These are phyloP conservation scores for Diaporthe sp. DNA, from an alignment of 2,329 filamentous ascomycete species.

Conservation along the genomic window DNA sequence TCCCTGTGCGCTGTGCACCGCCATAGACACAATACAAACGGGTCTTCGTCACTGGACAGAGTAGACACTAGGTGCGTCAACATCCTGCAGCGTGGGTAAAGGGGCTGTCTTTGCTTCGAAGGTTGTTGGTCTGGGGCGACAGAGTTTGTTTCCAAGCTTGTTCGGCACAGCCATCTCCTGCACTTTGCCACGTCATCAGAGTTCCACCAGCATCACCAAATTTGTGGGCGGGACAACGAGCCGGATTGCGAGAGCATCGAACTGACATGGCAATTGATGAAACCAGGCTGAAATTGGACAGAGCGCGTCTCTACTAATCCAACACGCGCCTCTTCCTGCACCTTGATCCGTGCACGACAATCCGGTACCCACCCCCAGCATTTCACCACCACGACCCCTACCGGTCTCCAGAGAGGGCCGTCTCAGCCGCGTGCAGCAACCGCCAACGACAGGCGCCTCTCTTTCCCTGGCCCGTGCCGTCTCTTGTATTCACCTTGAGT, in stretches of 20 bases:
- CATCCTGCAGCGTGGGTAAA: not conserved
- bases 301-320: constrained; percentile 40
- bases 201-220: not conserved
- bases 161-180: constrained; percentile 18
- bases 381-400: constrained; percentile 34
- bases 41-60: not conserved
- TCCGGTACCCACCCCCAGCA: constrained; percentile 40
- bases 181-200: constrained; percentile 32
- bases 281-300: constrained; percentile 35
- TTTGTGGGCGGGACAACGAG: constrained; percentile 10
- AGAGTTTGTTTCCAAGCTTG: constrained; percentile 17
- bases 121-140: constrained; percentile 7
- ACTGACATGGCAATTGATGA: constrained; percentile 39
- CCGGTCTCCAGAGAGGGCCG: constrained; percentile 6
- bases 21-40: constrained; percentile 7
- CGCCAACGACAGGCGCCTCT: constrained; percentile 7
- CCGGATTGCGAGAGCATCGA: not conserved
- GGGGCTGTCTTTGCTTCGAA: not conserved
- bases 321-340: constrained; percentile 41
- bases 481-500: constrained; percentile 4
- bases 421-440: constrained; percentile 14
- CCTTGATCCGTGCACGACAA: constrained; percentile 42
- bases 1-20: not conserved
- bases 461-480: not conserved
- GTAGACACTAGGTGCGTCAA: constrained; percentile 30